Evolutionary conservation across 257 asterid species (phyloP).

Genomic region (Penstemon eatonii): DNA sequence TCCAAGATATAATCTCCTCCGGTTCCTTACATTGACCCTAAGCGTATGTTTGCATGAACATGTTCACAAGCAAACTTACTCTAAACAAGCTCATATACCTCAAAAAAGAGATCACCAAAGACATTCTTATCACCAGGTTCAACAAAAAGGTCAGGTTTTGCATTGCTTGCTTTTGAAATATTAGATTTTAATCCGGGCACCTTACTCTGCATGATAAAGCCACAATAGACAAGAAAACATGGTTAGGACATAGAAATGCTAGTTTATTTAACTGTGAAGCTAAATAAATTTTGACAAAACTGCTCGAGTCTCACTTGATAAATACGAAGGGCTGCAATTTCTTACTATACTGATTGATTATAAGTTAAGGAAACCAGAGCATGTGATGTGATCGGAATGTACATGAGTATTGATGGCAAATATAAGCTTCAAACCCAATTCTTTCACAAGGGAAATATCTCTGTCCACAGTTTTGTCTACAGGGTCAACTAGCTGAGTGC

Average conservation of each 20-base stretch:
- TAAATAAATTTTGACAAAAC: not conserved
- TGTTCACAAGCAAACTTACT: not conserved
- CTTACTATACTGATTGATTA: not conserved
- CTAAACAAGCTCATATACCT: slow-evolving; percentile 49
- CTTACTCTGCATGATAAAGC: slow-evolving; percentile 55
- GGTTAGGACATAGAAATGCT: no score
- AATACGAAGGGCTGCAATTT: not conserved
- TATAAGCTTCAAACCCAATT: slow-evolving; percentile 80
- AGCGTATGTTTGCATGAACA: not conserved
- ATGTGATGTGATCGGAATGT: slow-evolving; percentile 96
- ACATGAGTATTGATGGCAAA: slow-evolving; percentile 97
- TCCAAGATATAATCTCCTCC: no score
- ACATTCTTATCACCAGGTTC: slow-evolving; percentile 77
- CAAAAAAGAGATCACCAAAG: slow-evolving; percentile 85
- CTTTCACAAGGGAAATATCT: slow-evolving; percentile 81
- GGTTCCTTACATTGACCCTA: no score
- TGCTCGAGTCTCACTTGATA: not conserved
- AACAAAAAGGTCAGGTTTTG: slow-evolving; percentile 79
- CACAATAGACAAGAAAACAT: slow-evolving; percentile 26
- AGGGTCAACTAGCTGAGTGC: slow-evolving; percentile 84
- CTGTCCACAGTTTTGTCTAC: slow-evolving; percentile 86
- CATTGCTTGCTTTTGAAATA: slow-evolving; percentile 92
- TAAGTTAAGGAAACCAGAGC: slow-evolving; percentile 91
- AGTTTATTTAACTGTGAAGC: no score
- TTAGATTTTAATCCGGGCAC: slow-evolving; percentile 75